Percentiles rank a stretch among this genome's conserved stretches.
phyloP scores from a whole-genome alignment of 768 basidiomycete species.

The Podaxis sp. region DNA sequence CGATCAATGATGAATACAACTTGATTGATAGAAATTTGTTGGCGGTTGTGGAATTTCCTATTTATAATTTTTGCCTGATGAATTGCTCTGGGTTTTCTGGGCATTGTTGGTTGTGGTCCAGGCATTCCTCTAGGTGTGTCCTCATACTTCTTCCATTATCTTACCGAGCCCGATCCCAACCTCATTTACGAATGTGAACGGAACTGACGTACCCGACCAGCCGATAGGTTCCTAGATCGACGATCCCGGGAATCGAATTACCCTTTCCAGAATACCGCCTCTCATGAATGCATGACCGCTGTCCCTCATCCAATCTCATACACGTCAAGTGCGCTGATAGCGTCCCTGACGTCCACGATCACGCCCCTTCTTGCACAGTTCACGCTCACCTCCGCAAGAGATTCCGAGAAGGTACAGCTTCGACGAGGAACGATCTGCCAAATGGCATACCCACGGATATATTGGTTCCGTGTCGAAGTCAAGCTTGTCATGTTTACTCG shows the following conservation, averaged over 20 bases:
- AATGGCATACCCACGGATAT: neutral
- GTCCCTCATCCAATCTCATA: neutral
- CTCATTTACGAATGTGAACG: neutral
- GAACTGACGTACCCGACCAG: neutral
- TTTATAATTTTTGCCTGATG: neutral
- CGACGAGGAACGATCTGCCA: conserved; percentile 9
- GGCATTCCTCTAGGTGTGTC: no score
- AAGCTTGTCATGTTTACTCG: neutral
- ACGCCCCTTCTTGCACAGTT: neutral
- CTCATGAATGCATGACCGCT: neutral
- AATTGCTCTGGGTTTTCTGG: neutral
- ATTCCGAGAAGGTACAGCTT: neutral
- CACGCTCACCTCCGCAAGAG: neutral
- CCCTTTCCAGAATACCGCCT: no score
- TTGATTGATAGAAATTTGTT: neutral
- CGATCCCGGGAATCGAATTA: neutral
- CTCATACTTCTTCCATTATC: no score
- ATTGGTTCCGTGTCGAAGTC: neutral
- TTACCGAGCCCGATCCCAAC: neutral
- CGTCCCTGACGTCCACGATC: neutral
- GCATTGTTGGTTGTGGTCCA: no score
- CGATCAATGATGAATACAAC: neutral
- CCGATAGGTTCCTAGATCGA: neutral
- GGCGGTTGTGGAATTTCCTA: conserved; percentile 3
- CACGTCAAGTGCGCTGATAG: neutral